Conservation (phyloP, 345 rosid species). For the Pugionium dolabratum region DNA sequence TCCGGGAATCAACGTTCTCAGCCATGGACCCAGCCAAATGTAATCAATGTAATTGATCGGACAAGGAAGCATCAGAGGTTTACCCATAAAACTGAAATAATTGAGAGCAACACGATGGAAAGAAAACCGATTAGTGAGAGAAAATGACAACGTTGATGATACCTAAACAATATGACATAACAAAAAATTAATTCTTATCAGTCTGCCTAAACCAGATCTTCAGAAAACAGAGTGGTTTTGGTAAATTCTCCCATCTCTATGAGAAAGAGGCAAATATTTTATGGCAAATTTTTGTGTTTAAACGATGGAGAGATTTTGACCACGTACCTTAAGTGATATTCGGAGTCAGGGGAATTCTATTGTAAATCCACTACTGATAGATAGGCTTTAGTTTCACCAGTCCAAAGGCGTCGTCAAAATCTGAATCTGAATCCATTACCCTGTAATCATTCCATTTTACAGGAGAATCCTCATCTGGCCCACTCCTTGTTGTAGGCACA, state of each 20-base stretch:
- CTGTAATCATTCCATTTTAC: constrained; percentile 48
- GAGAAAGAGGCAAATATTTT: constrained; percentile 14
- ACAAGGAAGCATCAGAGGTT: constrained; percentile 3
- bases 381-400: constrained; percentile 46
- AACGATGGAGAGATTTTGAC: background rate
- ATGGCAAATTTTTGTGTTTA: background rate
- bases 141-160: background rate
- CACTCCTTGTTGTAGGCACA: constrained; percentile 58
- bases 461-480: constrained; percentile 61
- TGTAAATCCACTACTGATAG: constrained; percentile 60
- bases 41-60: background rate
- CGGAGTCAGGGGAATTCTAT: constrained; percentile 52
- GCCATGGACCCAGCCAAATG: constrained; percentile 4
- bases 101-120: background rate
- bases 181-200: background rate
- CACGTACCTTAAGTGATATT: constrained; percentile 27
- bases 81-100: constrained; percentile 3
- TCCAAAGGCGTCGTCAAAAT: constrained; percentile 58
- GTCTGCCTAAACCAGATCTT: background rate
- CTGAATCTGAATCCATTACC: constrained; percentile 61
- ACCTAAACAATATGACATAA: background rate
- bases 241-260: background rate
- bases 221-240: background rate
- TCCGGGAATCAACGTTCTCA: constrained; percentile 6
- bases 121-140: background rate